A percentile compares a stretch with the other conserved stretches of the same genome.
These are phyloP conservation scores for Panaeolus cyanescens DNA, from an alignment of 768 basidiomycete species.

Conservation along the genomic window DNA sequence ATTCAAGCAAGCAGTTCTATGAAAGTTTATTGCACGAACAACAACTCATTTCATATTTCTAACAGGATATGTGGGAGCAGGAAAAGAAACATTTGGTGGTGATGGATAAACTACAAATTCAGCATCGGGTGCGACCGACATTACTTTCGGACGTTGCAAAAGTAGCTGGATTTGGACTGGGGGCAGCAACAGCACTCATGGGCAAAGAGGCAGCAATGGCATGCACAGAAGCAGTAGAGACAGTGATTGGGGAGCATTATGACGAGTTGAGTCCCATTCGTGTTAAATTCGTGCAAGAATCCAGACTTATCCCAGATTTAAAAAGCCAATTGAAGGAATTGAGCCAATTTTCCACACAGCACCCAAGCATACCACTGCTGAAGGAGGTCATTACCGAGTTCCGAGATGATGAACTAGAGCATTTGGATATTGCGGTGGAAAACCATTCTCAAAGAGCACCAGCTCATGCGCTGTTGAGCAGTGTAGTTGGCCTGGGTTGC, in stretches of 20 bases:
- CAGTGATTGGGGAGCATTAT: slow-evolving; percentile 97
- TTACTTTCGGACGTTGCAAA: slow-evolving; percentile 83
- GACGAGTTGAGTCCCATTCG: slow-evolving; percentile 77
- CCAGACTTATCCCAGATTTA: not conserved
- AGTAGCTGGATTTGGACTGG: slow-evolving; percentile 83
- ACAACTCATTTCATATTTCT: slow-evolving; percentile 2
- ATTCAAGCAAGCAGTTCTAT: slow-evolving; percentile 62
- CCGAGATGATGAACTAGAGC: slow-evolving; percentile 93
- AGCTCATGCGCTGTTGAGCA: slow-evolving; percentile 87
- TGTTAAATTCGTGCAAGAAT: not conserved
- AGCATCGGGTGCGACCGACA: slow-evolving; percentile 86
- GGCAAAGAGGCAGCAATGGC: slow-evolving; percentile 97
- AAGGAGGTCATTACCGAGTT: slow-evolving; percentile 78
- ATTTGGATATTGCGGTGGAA: slow-evolving; percentile 88
- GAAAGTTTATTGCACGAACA: not conserved
- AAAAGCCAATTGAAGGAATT: slow-evolving; percentile 81
- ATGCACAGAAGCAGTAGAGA: slow-evolving; percentile 97
- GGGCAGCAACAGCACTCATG: slow-evolving; percentile 82
- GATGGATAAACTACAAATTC: slow-evolving; percentile 82
- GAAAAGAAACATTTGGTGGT: slow-evolving; percentile 90
- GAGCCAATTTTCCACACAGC: slow-evolving; percentile 58
- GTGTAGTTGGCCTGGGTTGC: slow-evolving; percentile 83
- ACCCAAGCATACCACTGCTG: slow-evolving; percentile 79
- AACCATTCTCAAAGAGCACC: slow-evolving; percentile 89
- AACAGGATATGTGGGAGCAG: slow-evolving; percentile 95